These are phyloP conservation scores for Aspergillus puulaauensis DNA, from an alignment of 2,329 filamentous ascomycete genomes.

Conservation along the genomic window DNA sequence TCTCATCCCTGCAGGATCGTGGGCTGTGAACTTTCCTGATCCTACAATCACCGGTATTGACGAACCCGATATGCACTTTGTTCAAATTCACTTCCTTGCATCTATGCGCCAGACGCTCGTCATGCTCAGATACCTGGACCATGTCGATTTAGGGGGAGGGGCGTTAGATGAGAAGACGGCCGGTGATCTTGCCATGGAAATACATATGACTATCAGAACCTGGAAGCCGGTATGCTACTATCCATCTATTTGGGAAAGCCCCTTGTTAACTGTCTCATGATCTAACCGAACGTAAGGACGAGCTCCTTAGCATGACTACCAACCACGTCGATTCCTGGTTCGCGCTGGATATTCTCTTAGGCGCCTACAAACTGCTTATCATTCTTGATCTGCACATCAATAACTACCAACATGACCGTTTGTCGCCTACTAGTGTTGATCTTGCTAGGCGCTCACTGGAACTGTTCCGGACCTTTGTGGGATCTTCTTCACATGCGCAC, in stretches of 20 bases:
- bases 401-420: background rate
- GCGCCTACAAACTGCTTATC: conserved; percentile 22
- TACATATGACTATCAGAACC: background rate
- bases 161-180: background rate
- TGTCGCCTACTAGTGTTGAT: background rate
- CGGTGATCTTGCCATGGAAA: background rate
- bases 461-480: background rate
- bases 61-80: background rate
- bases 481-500: background rate
- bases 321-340: conserved; percentile 20
- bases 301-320: background rate
- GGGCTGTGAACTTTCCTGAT: conserved; percentile 21
- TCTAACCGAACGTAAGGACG: background rate
- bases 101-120: background rate
- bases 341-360: conserved; percentile 18
- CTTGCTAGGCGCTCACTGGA: background rate
- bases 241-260: accelerated
- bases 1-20: conserved; percentile 15
- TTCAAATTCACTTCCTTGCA: background rate
- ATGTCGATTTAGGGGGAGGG: background rate
- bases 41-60: conserved; percentile 17
- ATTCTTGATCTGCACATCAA: conserved; percentile 13
- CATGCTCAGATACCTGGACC: background rate
- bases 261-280: background rate
- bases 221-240: background rate